phyloP scores from a whole-genome alignment of 2,329 filamentous ascomycete species.

The Chaetomium sp. region DNA sequence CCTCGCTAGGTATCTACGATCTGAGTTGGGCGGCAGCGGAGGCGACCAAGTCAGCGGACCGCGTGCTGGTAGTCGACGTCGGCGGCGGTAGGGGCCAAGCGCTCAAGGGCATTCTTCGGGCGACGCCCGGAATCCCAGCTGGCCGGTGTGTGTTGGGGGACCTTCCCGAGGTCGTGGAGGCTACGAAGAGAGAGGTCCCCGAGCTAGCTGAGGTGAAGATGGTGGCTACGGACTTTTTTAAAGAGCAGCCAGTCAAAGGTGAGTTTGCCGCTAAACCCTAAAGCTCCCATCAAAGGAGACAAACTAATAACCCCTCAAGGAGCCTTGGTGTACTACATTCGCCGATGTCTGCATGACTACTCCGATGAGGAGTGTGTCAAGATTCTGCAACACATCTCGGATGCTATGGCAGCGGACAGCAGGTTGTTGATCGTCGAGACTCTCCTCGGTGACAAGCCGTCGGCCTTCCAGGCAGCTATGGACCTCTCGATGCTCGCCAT shows the following conservation, averaged over 20 bases:
- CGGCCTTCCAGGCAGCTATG: constrained; percentile 10
- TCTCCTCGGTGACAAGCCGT: constrained; percentile 18
- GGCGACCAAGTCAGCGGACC: background rate
- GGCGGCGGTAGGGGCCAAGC: constrained; percentile 34
- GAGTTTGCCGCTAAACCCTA: background rate
- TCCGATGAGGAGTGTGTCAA: constrained; percentile 27
- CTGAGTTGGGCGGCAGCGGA: constrained; percentile 26
- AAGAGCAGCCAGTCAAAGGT: constrained; percentile 29
- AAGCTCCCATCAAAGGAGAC: background rate
- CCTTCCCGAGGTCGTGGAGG: constrained; percentile 28
- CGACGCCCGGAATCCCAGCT: constrained; percentile 23
- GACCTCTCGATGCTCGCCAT: constrained; percentile 23
- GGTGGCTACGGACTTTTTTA: constrained; percentile 29
- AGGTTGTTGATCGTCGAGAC: constrained; percentile 24
- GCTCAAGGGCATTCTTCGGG: constrained; percentile 28
- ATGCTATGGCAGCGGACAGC: constrained; percentile 28
- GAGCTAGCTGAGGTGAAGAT: constrained; percentile 18
- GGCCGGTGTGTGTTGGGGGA: constrained; percentile 30
- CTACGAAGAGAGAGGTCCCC: constrained; percentile 18
- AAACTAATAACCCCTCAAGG: constrained; percentile 19
- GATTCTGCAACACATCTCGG: constrained; percentile 27
- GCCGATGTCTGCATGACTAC: constrained; percentile 34
- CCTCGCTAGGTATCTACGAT: constrained; percentile 27
- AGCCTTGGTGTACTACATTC: constrained; percentile 33
- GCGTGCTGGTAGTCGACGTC: constrained; percentile 31